A percentile compares a stretch with the other conserved stretches of the same genome.
Evolutionary conservation across 768 basidiomycete species (phyloP).

Genomic region (Rhizopogon roseolus): DNA sequence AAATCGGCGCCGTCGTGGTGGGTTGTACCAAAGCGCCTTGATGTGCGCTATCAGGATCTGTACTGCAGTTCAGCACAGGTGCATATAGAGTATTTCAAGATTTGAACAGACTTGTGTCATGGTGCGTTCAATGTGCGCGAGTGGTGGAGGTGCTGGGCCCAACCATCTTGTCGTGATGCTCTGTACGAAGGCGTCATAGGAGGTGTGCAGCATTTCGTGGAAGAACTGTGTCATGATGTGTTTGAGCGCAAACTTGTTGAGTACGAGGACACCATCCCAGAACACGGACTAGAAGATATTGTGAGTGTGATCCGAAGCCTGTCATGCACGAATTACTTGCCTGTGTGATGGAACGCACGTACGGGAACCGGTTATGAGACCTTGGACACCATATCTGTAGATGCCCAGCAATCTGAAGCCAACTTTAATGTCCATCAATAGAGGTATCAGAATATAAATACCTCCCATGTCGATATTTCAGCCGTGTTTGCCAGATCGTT

Average conservation of each 20-base stretch:
- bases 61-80: background rate
- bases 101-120: conserved; percentile 29
- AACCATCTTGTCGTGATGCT: conserved; percentile 35
- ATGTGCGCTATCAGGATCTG: conserved; percentile 59
- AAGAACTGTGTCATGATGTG: conserved; percentile 67
- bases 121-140: conserved; percentile 36
- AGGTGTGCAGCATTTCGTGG: conserved; percentile 53
- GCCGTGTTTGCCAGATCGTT: conserved; percentile 38
- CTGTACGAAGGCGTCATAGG: conserved; percentile 42
- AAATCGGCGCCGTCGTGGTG: conserved; percentile 58
- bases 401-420: conserved; percentile 43
- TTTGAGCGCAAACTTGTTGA: conserved; percentile 43
- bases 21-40: conserved; percentile 63
- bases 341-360: conserved; percentile 62
- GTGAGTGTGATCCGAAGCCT: conserved; percentile 1
- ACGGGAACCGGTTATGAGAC: conserved; percentile 41
- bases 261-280: conserved; percentile 49
- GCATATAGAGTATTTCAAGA: background rate
- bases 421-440: background rate
- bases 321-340: conserved; percentile 27
- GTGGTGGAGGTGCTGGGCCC: conserved; percentile 29
- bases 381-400: conserved; percentile 43
- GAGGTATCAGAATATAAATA: conserved; percentile 15
- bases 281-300: conserved; percentile 44
- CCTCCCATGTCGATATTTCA: conserved; percentile 61